Evolutionary conservation across 2,329 filamentous ascomycete genomes (phyloP).

Genomic region (Penicillium sp.): DNA sequence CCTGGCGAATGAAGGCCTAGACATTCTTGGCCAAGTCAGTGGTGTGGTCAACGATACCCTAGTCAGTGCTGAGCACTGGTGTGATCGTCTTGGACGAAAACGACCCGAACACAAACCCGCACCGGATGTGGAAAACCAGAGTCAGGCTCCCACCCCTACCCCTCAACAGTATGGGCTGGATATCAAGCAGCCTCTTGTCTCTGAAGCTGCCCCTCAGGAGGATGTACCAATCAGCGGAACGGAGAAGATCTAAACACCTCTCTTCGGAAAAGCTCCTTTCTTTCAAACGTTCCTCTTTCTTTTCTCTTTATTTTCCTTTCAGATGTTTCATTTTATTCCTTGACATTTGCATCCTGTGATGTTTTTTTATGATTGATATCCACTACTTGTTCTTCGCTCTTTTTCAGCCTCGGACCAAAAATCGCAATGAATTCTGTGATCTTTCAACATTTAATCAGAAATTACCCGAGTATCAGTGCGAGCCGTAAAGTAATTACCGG

Average conservation of each 20-base stretch:
- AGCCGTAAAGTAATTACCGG: too few relatives aligned
- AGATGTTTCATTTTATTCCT: slow-evolving; percentile 4
- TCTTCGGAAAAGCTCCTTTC: not conserved
- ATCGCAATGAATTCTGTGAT: not conserved
- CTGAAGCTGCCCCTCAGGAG: slow-evolving; percentile 20
- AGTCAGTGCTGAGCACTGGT: slow-evolving; percentile 88
- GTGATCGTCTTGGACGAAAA: slow-evolving; percentile 70
- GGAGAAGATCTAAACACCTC: slow-evolving; percentile 25
- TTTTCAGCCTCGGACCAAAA: slow-evolving; percentile 1
- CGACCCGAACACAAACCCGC: slow-evolving; percentile 33
- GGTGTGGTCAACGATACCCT: slow-evolving; percentile 88
- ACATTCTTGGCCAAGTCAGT: slow-evolving; percentile 92
- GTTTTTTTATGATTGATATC: slow-evolving; percentile 31
- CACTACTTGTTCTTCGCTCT: slow-evolving; percentile 21
- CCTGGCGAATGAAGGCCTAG: slow-evolving; percentile 85
- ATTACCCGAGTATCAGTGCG: not conserved
- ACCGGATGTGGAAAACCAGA: slow-evolving; percentile 27
- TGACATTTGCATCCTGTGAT: slow-evolving; percentile 6
- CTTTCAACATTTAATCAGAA: too few relatives aligned
- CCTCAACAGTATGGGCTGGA: slow-evolving; percentile 30
- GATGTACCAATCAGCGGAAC: slow-evolving; percentile 44
- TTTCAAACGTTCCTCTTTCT: not conserved
- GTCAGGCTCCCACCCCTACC: slow-evolving; percentile 15
- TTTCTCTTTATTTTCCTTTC: not conserved
- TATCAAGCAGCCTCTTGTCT: slow-evolving; percentile 31